phyloP scores from a whole-genome alignment of 257 asterid genomes.

The Solanum verrucosum region DNA sequence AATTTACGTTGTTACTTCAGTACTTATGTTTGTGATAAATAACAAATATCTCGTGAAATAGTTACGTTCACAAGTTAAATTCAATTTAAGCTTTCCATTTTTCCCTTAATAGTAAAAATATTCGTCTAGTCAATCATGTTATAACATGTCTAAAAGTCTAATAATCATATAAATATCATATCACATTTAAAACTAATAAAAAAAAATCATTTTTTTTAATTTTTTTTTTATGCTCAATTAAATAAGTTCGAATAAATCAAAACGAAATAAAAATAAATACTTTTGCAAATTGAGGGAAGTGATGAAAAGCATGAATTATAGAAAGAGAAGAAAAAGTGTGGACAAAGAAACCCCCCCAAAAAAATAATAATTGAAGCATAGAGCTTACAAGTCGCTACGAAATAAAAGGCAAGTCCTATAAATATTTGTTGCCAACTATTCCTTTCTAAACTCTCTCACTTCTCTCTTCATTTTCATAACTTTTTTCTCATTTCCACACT shows the following conservation, averaged over 20 bases:
- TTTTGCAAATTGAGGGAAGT: neutral
- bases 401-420: constrained; percentile 48
- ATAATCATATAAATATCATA: neutral
- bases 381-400: constrained; percentile 53
- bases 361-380: constrained; percentile 10
- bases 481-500: neutral
- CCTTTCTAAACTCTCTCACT: constrained; percentile 6
- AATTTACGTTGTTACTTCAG: neutral
- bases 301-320: neutral
- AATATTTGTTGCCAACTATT: constrained; percentile 19
- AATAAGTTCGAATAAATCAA: neutral
- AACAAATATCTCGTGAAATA: neutral
- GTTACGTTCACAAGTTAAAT: neutral
- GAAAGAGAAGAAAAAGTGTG: neutral
- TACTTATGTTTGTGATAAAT: neutral
- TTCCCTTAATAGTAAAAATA: too few relatives aligned
- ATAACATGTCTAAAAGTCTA: neutral
- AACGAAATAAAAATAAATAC: neutral
- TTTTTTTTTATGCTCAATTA: neutral
- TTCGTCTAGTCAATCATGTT: neutral
- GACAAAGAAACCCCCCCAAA: neutral
- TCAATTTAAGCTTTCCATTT: neutral
- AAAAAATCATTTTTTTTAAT: too few relatives aligned
- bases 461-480: neutral
- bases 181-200: too few relatives aligned